Conservation (phyloP, 495 filamentous ascomycete species). For the Geoglossum glabrum region DNA sequence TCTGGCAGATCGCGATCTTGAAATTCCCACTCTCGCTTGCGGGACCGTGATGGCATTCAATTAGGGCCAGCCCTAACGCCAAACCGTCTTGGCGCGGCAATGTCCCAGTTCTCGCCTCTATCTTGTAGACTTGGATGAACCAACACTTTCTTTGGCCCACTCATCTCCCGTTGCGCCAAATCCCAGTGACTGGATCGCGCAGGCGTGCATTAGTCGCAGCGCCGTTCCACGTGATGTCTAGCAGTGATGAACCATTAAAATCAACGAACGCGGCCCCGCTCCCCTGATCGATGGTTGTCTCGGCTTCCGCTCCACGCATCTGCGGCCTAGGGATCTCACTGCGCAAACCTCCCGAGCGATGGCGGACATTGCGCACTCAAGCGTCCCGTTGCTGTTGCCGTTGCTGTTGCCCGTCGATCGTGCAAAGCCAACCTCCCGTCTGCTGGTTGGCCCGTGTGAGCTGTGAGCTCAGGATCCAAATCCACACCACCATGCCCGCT, state of each 20-base stretch:
- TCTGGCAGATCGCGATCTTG: not conserved
- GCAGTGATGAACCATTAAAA: not conserved
- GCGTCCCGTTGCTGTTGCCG: too few species aligned
- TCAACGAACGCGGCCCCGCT: not conserved
- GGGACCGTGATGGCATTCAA: not conserved
- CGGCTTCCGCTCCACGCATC: not conserved
- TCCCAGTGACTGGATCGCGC: not conserved
- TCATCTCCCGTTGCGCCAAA: not conserved
- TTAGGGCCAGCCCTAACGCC: not conserved
- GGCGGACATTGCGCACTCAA: not conserved
- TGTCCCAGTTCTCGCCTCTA: not conserved
- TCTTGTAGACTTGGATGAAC: not conserved
- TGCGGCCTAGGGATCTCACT: not conserved
- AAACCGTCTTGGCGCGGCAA: not conserved
- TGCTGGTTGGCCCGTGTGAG: not conserved
- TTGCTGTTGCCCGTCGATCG: not conserved
- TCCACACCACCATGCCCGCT: not conserved
- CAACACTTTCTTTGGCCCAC: not conserved
- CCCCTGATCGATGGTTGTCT: not conserved
- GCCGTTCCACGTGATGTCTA: not conserved
- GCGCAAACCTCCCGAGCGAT: not conserved
- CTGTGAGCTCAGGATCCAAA: not conserved
- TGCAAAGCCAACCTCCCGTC: not conserved
- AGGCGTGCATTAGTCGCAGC: not conserved
- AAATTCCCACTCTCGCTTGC: not conserved